Evolutionary conservation across 1,284 basidiomycete species (phyloP), one percentile per base, ranked within the genome.

Genomic region (Tilletia indica): DNA sequence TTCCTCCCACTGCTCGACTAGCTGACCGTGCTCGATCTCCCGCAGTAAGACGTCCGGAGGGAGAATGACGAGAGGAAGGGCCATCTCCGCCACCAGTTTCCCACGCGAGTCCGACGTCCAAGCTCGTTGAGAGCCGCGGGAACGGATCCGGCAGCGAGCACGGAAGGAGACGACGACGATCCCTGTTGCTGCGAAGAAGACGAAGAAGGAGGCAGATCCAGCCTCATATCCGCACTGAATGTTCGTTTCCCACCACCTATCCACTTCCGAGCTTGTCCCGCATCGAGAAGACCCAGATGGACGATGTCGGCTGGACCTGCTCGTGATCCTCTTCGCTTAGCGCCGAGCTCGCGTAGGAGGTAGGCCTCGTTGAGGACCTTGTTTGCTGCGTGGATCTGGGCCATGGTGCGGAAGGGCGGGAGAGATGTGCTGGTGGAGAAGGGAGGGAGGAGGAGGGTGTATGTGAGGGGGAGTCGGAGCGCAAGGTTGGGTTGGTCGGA

Each of bases 1-100:
- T 8, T 64, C 61, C 38, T 64, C 61, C 61, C 61, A 64, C 38
- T 64, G 61, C 61, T 64, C 61, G 61, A 64, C 8, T 14, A 64
- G 11, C 36, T 42, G 31, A 38, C 42, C 61, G 11, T 64, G 61
- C 61, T 64, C 61, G 36, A 64, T 42, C 61, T 64, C 61, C 12
- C 38, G 31, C 34, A 36, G 8, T 12, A 64, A 36, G 9, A 42
- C 61, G 16, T 38, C 61, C 12, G 31, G 56, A 34, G 56, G 56
- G n/a, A 58, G 56, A 4, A 25, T 25, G 47, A 48, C 2, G 47
- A 48, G 47, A 48, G 47, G 47, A 11, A 48, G 47, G 47, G 11
- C 47, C 47, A 48, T 48, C 47, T 48, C 47, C 47, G 51, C 51
- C 16, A 2, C 51, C 8, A 54, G 2, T 5, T 54, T 45, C 42